These are phyloP conservation scores for Dalbergia cultrata DNA, from an alignment of 306 rosid genomes.

Conservation along the genomic window DNA sequence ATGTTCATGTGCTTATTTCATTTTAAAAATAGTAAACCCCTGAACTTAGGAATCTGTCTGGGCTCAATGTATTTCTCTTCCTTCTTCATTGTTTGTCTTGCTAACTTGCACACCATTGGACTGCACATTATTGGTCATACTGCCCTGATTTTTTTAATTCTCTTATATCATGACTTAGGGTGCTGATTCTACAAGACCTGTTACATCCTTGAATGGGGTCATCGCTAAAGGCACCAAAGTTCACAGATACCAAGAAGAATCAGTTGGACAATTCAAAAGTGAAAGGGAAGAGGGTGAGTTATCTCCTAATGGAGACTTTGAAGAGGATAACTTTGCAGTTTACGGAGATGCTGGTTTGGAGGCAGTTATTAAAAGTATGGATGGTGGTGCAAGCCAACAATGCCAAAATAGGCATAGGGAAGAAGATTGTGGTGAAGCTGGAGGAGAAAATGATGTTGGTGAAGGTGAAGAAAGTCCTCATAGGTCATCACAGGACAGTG, in stretches of 20 bases:
- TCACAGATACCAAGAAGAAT: slow-evolving; percentile 71
- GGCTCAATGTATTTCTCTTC: slow-evolving; percentile 7
- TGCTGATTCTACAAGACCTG: slow-evolving; percentile 78
- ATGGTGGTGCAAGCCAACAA: slow-evolving; percentile 61
- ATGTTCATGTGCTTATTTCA: not conserved
- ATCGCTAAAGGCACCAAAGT: slow-evolving; percentile 59
- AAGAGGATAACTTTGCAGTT: slow-evolving; percentile 92
- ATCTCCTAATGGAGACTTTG: slow-evolving; percentile 97
- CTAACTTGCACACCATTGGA: slow-evolving; percentile 14
- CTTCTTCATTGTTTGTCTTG: slow-evolving; percentile 26
- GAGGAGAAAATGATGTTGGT: slow-evolving; percentile 82
- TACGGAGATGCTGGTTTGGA: slow-evolving; percentile 68
- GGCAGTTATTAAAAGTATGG: slow-evolving; percentile 63
- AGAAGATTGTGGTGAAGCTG: slow-evolving; percentile 74
- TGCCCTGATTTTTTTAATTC: slow-evolving; percentile 36
- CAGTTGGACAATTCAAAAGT: slow-evolving; percentile 69
- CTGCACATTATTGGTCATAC: slow-evolving; percentile 12
- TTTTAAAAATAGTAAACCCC: slow-evolving; percentile 15
- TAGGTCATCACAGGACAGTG: slow-evolving; percentile 94
- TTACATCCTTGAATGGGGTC: slow-evolving; percentile 64
- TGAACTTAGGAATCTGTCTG: slow-evolving; percentile 1
- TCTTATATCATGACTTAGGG: slow-evolving; percentile 55
- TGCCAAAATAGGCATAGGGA: slow-evolving; percentile 66
- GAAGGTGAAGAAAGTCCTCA: slow-evolving; percentile 94
- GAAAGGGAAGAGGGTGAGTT: slow-evolving; percentile 99